Conservation (phyloP, 306 rosid species). For the Elaeagnus macrophylla region DNA sequence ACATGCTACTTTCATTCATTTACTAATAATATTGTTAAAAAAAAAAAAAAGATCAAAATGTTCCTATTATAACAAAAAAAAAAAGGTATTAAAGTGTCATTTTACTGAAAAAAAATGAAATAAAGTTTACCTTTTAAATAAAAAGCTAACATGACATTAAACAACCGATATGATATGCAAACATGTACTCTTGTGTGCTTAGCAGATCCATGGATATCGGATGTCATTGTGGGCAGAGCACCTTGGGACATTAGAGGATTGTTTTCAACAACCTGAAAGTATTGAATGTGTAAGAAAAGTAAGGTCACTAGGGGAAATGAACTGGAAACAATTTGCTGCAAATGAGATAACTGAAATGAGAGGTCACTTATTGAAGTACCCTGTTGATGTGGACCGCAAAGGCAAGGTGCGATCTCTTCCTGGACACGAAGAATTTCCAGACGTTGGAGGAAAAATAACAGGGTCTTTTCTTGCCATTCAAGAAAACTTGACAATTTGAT, state of each 20-base stretch:
- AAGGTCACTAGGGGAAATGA: constrained; percentile 55
- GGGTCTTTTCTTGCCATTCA: constrained; percentile 88
- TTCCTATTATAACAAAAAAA: too few relatives aligned
- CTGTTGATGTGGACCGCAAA: constrained; percentile 63
- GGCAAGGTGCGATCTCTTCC: constrained; percentile 75
- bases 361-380: constrained; percentile 84
- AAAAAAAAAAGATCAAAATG: too few relatives aligned
- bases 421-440: constrained; percentile 77
- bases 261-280: constrained; percentile 72
- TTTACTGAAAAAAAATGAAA: too few relatives aligned
- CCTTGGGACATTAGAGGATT: constrained; percentile 50
- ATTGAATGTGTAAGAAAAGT: constrained; percentile 75
- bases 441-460: constrained; percentile 73
- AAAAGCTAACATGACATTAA: too few relatives aligned
- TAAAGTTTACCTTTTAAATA: neutral
- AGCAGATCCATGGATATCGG: constrained; percentile 81
- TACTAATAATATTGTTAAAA: too few relatives aligned
- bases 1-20: too few relatives aligned
- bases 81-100: too few relatives aligned
- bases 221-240: constrained; percentile 99
- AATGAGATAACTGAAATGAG: constrained; percentile 63
- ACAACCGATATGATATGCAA: too few relatives aligned
- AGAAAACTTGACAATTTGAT: constrained; percentile 81
- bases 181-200: too few relatives aligned
- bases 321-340: constrained; percentile 75